A percentile compares a stretch with the other conserved stretches of the same genome.
Evolutionary conservation across 2,329 filamentous ascomycete species (phyloP).

Genomic region (Trichophyton schoenleinii): DNA sequence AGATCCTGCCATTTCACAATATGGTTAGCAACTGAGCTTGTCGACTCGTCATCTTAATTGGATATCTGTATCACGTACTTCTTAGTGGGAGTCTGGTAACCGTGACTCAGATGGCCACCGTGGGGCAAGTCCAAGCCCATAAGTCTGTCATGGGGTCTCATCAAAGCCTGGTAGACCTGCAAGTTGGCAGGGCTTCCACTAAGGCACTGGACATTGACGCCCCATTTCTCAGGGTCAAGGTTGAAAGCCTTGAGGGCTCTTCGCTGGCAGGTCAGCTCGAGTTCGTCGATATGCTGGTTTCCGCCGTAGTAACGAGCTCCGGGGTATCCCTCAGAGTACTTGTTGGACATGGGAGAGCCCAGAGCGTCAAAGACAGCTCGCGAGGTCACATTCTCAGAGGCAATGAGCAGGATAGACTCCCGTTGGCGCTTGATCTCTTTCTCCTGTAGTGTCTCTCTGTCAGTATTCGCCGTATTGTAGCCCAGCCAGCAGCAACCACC

Average conservation of each 20-base stretch:
- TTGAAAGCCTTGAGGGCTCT: slow-evolving; percentile 87
- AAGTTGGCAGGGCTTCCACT: slow-evolving; percentile 91
- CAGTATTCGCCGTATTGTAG: background rate
- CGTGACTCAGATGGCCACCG: slow-evolving; percentile 89
- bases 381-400: slow-evolving; percentile 98
- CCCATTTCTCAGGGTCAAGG: slow-evolving; percentile 79
- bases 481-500: background rate
- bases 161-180: slow-evolving; percentile 91
- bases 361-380: slow-evolving; percentile 96
- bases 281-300: slow-evolving; percentile 96
- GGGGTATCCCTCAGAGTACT: slow-evolving; percentile 98
- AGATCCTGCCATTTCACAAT: slow-evolving; percentile 51
- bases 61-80: slow-evolving; percentile 43
- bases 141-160: slow-evolving; percentile 83
- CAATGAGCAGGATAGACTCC: slow-evolving; percentile 97
- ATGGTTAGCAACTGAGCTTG: slow-evolving; percentile 1
- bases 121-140: slow-evolving; percentile 97
- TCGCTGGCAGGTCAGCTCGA: slow-evolving; percentile 88
- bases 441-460: slow-evolving; percentile 44
- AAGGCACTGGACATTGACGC: slow-evolving; percentile 94
- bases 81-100: slow-evolving; percentile 86
- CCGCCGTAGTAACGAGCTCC: slow-evolving; percentile 98
- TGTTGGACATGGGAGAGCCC: slow-evolving; percentile 91
- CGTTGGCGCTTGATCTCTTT: slow-evolving; percentile 92
- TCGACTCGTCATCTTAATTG: background rate